A percentile compares a stretch with the other conserved stretches of the same genome.
Evolutionary conservation across 2,329 filamentous ascomycete genomes (phyloP).

Genomic region (Fusarium sp.): DNA sequence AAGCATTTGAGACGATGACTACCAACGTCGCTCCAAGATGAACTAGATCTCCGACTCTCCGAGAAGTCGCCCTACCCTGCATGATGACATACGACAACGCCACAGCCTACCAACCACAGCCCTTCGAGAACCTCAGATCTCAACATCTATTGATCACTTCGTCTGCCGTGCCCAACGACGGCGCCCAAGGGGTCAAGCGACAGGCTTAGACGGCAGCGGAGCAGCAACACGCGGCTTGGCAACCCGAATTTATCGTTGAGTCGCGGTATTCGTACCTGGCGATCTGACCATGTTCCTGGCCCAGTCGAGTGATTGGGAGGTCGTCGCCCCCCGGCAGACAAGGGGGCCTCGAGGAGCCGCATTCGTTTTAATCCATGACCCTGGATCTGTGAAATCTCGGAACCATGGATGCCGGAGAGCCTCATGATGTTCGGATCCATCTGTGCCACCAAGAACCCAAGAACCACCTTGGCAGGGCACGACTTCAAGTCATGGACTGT

Average conservation of each 20-base stretch:
- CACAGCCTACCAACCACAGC: not conserved
- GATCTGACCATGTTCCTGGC: conserved; percentile 14
- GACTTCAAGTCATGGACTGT: not conserved
- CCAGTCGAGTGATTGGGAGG: conserved; percentile 4
- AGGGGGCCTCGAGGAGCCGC: conserved; percentile 4
- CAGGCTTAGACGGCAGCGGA: not conserved
- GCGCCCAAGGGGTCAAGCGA: not conserved
- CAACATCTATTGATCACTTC: not conserved
- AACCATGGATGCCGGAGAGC: conserved; percentile 7
- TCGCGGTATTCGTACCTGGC: not conserved
- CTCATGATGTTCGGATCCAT: not conserved
- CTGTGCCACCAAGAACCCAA: not conserved
- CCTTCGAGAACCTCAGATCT: not conserved
- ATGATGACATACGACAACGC: not conserved
- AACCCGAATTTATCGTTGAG: not conserved
- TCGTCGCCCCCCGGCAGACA: not conserved
- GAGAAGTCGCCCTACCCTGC: conserved; percentile 22
- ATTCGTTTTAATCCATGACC: conserved; percentile 5
- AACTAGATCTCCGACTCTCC: conserved; percentile 15
- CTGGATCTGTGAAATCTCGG: conserved; percentile 19
- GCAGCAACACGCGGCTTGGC: conserved; percentile 1
- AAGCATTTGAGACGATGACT: not conserved
- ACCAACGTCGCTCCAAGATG: not conserved
- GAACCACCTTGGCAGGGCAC: conserved; percentile 4
- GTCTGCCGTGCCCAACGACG: not conserved